Evolutionary conservation across 2,329 filamentous ascomycete species (phyloP), one percentile per base, ranked within the genome.

Genomic region (Xylaria arbuscula): DNA sequence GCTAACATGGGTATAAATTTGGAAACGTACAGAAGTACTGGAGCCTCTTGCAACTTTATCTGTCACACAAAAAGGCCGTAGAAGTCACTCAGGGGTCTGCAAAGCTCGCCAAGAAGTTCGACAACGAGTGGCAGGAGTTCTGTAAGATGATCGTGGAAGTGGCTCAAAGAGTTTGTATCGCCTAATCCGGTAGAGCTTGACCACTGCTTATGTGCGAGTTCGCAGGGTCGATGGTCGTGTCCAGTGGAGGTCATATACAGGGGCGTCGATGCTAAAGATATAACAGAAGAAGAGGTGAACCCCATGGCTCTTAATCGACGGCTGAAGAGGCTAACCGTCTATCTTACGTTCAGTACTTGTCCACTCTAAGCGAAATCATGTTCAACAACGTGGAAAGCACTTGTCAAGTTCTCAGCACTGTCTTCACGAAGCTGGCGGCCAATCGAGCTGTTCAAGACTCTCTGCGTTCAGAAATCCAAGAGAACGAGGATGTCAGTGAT

Each of bases 301-400:
- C 9, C 47, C 47, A 24, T 24, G 24, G 47, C 19, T 6, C 50
- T 3, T 34, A 9, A 54, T 34, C 17, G 50, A 34, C 4, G 32
- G 22, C 4, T 19, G 11, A 11, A n/a, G 50, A 36, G 32, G 28
- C 28, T 54, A 54, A 54, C 28, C 10, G 13, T 36, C 9, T 15
- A 36, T 17, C 50, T 28, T 9, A 15, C 9, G 4, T 34, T n/a
- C 17, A 54, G 50, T 54, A 34, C 32, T 36, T 54, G 24, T 54
- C 50, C 6, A 54, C 50, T 17, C 50, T 54, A 15, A 54, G 50
- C 32, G 50, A 54, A 22, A 54, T 54, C 10, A 32, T 54, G 50
- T 54, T 54, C 50, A 54, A n/a, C 24, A 54, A 54, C 17, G 50
- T 54, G 3, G 50, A 54, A 17, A 54, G 24, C 50, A 54, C 24